phyloP scores from a whole-genome alignment of 2,329 filamentous ascomycete genomes.

The Arachnopeziza araneosa region DNA sequence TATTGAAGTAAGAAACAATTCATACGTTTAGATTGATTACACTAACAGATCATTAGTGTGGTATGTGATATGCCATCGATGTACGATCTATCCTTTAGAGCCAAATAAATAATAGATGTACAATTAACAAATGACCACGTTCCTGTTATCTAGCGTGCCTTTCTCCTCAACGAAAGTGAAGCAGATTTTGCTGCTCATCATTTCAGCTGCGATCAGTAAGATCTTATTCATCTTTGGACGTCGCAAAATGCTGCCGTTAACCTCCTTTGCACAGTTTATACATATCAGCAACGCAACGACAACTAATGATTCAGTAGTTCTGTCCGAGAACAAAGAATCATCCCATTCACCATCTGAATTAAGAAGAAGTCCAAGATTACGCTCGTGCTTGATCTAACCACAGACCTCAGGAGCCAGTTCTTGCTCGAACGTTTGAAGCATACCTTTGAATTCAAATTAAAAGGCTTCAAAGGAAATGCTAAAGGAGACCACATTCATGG shows the following conservation, averaged over 20 bases:
- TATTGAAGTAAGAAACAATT: conserved; percentile 8
- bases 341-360: not conserved
- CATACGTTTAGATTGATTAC: not conserved
- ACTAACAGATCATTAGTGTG: conserved; percentile 3
- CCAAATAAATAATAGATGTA: conserved; percentile 6
- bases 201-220: conserved; percentile 13
- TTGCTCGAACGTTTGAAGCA: conserved; percentile 9
- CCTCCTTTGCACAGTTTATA: conserved; percentile 8
- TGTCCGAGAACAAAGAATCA: not conserved
- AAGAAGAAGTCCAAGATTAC: not conserved
- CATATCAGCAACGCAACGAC: conserved; percentile 10
- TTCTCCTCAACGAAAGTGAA: conserved; percentile 10
- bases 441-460: conserved; percentile 7
- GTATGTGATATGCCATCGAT: conserved; percentile 3
- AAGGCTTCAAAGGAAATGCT: conserved; percentile 12
- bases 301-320: not conserved
- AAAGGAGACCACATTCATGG: conserved; percentile 10
- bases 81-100: not conserved
- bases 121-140: conserved; percentile 13
- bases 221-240: not conserved
- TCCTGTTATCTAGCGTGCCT: conserved; percentile 15
- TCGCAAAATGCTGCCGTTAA: not conserved
- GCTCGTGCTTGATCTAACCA: conserved; percentile 2
- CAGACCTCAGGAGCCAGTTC: not conserved
- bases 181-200: conserved; percentile 10